Evolutionary conservation across 2,329 filamentous ascomycete genomes (phyloP).

Genomic region (Karstenula rhodostoma): DNA sequence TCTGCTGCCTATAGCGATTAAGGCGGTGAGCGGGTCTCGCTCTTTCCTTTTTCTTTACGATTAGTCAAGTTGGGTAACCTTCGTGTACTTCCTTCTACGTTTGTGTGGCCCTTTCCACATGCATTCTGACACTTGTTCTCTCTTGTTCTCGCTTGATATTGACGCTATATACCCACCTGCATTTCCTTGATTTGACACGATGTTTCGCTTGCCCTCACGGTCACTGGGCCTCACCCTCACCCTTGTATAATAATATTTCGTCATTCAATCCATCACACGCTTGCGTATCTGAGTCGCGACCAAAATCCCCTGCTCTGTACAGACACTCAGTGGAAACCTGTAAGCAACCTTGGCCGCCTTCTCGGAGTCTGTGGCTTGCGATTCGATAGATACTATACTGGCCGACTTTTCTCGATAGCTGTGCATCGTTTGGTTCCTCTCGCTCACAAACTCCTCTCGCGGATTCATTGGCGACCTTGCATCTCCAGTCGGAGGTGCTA

Average conservation of each 20-base stretch:
- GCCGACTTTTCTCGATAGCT: background rate
- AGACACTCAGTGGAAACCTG: background rate
- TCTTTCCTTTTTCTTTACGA: background rate
- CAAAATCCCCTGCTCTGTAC: background rate
- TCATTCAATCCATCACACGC: background rate
- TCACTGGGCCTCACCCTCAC: background rate
- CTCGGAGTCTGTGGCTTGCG: too few relatives aligned
- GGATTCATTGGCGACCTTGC: constrained; percentile 6
- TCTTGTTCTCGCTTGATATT: constrained; percentile 16
- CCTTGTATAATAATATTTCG: constrained; percentile 1
- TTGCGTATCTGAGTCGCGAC: background rate
- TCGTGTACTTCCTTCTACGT: constrained; percentile 22
- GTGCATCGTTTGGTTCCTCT: background rate
- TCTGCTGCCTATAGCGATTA: constrained; percentile 30
- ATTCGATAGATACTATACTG: too few relatives aligned
- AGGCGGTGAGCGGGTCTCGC: constrained; percentile 9
- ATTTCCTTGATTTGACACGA: constrained; percentile 3
- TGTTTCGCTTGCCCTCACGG: background rate
- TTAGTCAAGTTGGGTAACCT: constrained; percentile 6
- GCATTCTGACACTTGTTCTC: background rate
- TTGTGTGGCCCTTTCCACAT: constrained; percentile 17
- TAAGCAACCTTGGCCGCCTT: background rate
- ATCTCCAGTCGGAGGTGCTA: constrained; percentile 36
- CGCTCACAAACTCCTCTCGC: background rate
- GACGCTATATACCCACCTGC: constrained; percentile 25